Conservation (phyloP, 176 grass and related monocot species). For the Olyra latifolia region DNA sequence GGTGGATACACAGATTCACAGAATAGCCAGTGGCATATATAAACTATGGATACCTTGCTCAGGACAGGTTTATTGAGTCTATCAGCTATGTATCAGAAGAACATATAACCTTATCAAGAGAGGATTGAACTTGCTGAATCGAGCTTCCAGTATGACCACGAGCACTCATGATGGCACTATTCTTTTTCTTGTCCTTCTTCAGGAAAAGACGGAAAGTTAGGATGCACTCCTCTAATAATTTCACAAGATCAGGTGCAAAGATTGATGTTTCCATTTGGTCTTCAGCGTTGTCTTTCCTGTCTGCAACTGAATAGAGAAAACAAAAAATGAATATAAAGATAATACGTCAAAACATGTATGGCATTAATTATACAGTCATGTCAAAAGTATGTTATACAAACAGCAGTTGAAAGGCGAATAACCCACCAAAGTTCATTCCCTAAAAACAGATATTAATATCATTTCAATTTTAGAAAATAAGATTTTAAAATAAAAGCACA, state of each 20-base stretch:
- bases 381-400: neutral
- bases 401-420: neutral
- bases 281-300: constrained; percentile 48
- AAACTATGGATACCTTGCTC: neutral
- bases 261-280: constrained; percentile 53
- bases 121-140: constrained; percentile 86
- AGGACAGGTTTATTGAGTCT: neutral
- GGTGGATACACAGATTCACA: neutral
- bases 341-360: neutral
- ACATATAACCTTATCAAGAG: constrained; percentile 72
- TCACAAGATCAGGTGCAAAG: constrained; percentile 69
- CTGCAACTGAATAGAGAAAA: constrained; percentile 47
- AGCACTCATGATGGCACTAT: constrained; percentile 40
- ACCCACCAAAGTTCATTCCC: neutral
- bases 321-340: constrained; percentile 8
- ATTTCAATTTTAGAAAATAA: neutral
- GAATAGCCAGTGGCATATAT: neutral
- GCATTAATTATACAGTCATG: neutral
- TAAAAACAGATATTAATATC: neutral
- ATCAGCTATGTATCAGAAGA: neutral
- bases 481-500: constrained; percentile 6
- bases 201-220: constrained; percentile 85
- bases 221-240: constrained; percentile 84
- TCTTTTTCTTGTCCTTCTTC: constrained; percentile 93
- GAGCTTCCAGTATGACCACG: constrained; percentile 71